Conservation (phyloP, 2,329 filamentous ascomycete species). For the Nemania bipapillata region DNA sequence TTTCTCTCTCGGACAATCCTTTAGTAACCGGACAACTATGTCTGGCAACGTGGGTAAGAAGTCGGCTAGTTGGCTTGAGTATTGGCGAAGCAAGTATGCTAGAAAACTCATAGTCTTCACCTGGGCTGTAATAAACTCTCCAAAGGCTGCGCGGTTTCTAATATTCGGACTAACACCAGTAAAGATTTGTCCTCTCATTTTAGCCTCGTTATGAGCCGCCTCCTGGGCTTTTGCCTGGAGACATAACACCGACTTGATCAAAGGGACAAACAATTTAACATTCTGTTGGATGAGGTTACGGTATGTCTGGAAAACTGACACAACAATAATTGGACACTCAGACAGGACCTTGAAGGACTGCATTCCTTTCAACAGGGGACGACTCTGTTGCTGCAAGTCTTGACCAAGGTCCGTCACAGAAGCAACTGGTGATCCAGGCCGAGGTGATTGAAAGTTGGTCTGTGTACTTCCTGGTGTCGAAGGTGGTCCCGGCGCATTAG, state of each 20-base stretch:
- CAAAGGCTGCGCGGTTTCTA: slow-evolving; percentile 91
- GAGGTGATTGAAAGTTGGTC: slow-evolving; percentile 84
- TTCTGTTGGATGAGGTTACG: slow-evolving; percentile 81
- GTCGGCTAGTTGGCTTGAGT: slow-evolving; percentile 85
- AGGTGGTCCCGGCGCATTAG: slow-evolving; percentile 67
- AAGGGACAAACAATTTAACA: slow-evolving; percentile 89
- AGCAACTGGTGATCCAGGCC: slow-evolving; percentile 88
- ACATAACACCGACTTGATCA: slow-evolving; percentile 89
- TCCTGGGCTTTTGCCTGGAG: slow-evolving; percentile 93
- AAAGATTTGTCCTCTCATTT: slow-evolving; percentile 81
- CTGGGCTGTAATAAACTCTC: slow-evolving; percentile 96
- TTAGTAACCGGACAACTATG: slow-evolving; percentile 88
- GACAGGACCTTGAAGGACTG: slow-evolving; percentile 98
- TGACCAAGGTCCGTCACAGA: slow-evolving; percentile 82
- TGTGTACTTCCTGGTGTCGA: slow-evolving; percentile 74
- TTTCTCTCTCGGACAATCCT: slow-evolving; percentile 94
- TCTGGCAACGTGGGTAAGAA: slow-evolving; percentile 86
- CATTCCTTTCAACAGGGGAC: slow-evolving; percentile 90
- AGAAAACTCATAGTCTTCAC: slow-evolving; percentile 99
- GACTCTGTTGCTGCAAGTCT: slow-evolving; percentile 82
- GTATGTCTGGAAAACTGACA: slow-evolving; percentile 96
- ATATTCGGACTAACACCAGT: slow-evolving; percentile 93
- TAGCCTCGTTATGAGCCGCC: slow-evolving; percentile 87
- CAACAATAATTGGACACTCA: slow-evolving; percentile 98
- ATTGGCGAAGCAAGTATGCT: slow-evolving; percentile 89